Evolutionary conservation across 371 early-diverging fungal genomes (phyloP).

Genomic region (Mucor velutinosus): DNA sequence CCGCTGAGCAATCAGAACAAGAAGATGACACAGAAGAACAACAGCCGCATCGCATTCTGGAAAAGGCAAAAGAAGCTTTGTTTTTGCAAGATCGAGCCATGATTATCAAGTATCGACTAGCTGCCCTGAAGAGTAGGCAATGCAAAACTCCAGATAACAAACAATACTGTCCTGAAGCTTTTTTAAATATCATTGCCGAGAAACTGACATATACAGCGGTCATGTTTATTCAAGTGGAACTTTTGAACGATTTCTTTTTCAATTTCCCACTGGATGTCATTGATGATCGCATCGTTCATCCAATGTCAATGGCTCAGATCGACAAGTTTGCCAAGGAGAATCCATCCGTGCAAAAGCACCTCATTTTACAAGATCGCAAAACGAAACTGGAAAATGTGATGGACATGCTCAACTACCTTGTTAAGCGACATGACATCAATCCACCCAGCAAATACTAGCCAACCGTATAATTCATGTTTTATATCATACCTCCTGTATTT

Average conservation of each 20-base stretch:
- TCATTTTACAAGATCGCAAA: constrained; percentile 82
- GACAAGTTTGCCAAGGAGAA: constrained; percentile 89
- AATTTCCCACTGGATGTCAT: constrained; percentile 88
- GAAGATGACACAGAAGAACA: not conserved
- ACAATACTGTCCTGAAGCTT: constrained; percentile 89
- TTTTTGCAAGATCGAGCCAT: constrained; percentile 72
- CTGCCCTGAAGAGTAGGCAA: constrained; percentile 76
- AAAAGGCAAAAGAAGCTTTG: constrained; percentile 78
- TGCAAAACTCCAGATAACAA: constrained; percentile 77
- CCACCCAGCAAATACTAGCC: not conserved
- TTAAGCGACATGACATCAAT: constrained; percentile 47
- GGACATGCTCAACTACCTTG: constrained; percentile 67
- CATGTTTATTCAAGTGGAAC: constrained; percentile 94
- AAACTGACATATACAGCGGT: constrained; percentile 91
- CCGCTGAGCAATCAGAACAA: constrained; percentile 14
- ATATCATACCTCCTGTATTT: not conserved
- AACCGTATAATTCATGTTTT: not conserved
- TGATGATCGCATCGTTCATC: constrained; percentile 81
- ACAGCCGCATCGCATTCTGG: constrained; percentile 61
- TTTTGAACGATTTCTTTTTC: constrained; percentile 96
- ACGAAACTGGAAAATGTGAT: constrained; percentile 82
- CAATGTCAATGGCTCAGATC: constrained; percentile 68
- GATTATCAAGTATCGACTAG: constrained; percentile 76
- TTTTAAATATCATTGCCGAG: constrained; percentile 85
- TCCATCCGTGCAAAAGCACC: constrained; percentile 76